Evolutionary conservation across 2,329 filamentous ascomycete genomes (phyloP).

Genomic region (Pseudogymnoascus sp.): DNA sequence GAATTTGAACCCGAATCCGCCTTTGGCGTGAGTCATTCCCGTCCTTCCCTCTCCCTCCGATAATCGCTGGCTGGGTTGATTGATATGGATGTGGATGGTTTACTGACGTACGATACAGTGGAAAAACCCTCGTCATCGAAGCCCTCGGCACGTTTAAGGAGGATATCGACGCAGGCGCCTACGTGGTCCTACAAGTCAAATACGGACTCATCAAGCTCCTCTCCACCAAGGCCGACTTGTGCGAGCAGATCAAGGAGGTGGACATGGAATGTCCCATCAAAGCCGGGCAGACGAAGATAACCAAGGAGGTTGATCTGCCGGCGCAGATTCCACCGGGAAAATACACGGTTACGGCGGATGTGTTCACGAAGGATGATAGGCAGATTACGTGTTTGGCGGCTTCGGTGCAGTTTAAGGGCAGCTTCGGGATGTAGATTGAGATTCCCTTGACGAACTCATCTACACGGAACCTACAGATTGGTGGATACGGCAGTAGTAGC

Average conservation of each 20-base stretch:
- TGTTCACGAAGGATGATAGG: slow-evolving; percentile 62
- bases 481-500: too few relatives aligned
- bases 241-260: slow-evolving; percentile 80
- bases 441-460: too few relatives aligned
- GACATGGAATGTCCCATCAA: slow-evolving; percentile 84
- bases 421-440: too few relatives aligned
- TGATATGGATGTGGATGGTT: background rate
- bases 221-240: slow-evolving; percentile 72
- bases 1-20: slow-evolving; percentile 78
- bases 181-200: slow-evolving; percentile 78
- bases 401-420: slow-evolving; percentile 50
- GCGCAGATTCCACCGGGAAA: slow-evolving; percentile 85
- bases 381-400: slow-evolving; percentile 84
- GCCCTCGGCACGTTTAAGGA: slow-evolving; percentile 69
- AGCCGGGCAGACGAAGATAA: slow-evolving; percentile 63
- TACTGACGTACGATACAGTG: slow-evolving; percentile 44
- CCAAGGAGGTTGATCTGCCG: slow-evolving; percentile 78
- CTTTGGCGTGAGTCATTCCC: slow-evolving; percentile 59
- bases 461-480: too few relatives aligned
- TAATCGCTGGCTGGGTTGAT: slow-evolving; percentile 1
- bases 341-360: slow-evolving; percentile 83
- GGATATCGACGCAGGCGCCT: slow-evolving; percentile 67
- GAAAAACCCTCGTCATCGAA: slow-evolving; percentile 66
- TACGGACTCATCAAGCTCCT: slow-evolving; percentile 89
- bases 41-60: background rate